A percentile compares a stretch with the other conserved stretches of the same genome.
phyloP scores from a whole-genome alignment of 2,329 filamentous ascomycete species.

The Sphaerulina populicola region DNA sequence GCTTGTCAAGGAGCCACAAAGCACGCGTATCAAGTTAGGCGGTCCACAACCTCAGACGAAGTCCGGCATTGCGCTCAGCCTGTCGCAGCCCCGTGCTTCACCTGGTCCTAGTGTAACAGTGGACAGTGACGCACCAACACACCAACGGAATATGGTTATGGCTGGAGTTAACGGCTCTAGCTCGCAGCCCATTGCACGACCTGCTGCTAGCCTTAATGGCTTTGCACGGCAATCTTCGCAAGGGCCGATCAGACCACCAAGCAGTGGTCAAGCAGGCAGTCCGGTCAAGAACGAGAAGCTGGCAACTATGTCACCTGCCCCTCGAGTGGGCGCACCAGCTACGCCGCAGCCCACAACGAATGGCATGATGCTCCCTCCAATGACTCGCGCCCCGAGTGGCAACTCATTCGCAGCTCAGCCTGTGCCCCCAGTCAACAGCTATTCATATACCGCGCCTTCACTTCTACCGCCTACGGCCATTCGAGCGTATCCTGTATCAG shows the following conservation, averaged over 20 bases:
- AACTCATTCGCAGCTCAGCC: conserved; percentile 23
- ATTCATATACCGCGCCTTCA: conserved; percentile 28
- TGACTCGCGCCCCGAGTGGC: conserved; percentile 24
- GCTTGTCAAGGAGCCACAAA: conserved; percentile 61
- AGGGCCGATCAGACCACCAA: conserved; percentile 32
- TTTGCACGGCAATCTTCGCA: conserved; percentile 28
- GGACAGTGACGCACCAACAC: conserved; percentile 47
- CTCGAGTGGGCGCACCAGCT: conserved; percentile 27
- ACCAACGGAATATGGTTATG: conserved; percentile 46
- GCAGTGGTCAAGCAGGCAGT: conserved; percentile 32
- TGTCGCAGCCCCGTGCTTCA: conserved; percentile 30
- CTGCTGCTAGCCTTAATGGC: conserved; percentile 24
- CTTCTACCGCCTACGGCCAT: conserved; percentile 32
- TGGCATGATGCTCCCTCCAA: conserved; percentile 30
- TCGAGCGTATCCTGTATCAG: conserved; percentile 35
- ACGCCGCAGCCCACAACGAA: conserved; percentile 18
- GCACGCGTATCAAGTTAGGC: conserved; percentile 69
- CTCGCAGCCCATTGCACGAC: conserved; percentile 24
- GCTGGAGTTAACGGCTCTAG: conserved; percentile 41
- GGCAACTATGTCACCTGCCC: conserved; percentile 38
- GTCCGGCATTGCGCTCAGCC: conserved; percentile 32
- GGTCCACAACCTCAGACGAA: conserved; percentile 36
- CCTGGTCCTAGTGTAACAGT: conserved; percentile 45
- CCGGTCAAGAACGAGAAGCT: conserved; percentile 38
- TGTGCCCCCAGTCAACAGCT: conserved; percentile 23